Evolutionary conservation across 2,329 filamentous ascomycete genomes (phyloP).

Genomic region (Drechslera avenae): DNA sequence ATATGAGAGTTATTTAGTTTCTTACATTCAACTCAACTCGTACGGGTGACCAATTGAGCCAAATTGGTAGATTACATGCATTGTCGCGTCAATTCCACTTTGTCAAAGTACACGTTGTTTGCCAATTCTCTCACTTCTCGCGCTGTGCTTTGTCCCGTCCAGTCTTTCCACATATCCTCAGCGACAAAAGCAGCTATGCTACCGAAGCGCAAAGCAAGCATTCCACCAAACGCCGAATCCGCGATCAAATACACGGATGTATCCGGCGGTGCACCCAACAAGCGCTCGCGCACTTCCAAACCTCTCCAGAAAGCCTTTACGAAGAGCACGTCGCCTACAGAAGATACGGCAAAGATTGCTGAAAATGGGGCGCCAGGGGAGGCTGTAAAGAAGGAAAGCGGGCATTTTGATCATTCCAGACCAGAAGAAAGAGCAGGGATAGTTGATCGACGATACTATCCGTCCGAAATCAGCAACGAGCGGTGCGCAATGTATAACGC

Average conservation of each 20-base stretch:
- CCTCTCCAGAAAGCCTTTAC: constrained; percentile 33
- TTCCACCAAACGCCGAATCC: constrained; percentile 40
- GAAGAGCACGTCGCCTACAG: constrained; percentile 13
- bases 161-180: not conserved
- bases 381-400: constrained; percentile 11
- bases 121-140: too few species aligned
- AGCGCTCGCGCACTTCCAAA: constrained; percentile 44
- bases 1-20: not conserved
- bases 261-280: constrained; percentile 42
- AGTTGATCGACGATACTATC: constrained; percentile 71
- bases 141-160: not conserved
- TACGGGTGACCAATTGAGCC: not conserved
- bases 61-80: too few species aligned
- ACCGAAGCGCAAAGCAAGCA: constrained; percentile 29
- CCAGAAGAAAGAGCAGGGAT: constrained; percentile 48
- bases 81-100: too few species aligned
- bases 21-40: not conserved
- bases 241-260: constrained; percentile 43
- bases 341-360: constrained; percentile 17
- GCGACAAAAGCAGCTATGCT: constrained; percentile 17
- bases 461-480: constrained; percentile 81
- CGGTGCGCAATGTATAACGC: constrained; percentile 75
- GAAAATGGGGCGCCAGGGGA: constrained; percentile 27
- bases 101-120: too few species aligned
- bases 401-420: constrained; percentile 45